phyloP scores from a whole-genome alignment of 2,329 filamentous ascomycete species.

The Diaporthe sp. region DNA sequence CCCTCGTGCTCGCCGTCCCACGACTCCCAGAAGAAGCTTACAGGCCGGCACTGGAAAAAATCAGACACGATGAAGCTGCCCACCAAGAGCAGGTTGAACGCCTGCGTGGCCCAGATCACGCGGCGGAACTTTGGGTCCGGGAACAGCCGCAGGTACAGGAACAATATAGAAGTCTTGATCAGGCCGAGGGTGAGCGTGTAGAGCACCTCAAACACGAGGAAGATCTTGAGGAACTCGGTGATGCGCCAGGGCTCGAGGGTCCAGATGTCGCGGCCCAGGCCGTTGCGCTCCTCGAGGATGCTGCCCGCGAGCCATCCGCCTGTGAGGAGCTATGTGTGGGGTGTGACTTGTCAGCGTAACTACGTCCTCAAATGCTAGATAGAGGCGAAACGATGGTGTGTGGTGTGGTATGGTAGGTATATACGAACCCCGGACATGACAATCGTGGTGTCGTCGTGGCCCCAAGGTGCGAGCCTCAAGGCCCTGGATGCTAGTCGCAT shows the following conservation, averaged over 20 bases:
- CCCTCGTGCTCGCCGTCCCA: constrained; percentile 35
- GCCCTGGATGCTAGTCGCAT: constrained; percentile 15
- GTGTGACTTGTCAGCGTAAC: background rate
- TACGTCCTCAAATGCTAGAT: background rate
- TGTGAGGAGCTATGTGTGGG: background rate
- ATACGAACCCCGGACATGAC: background rate
- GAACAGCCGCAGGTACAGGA: constrained; percentile 26
- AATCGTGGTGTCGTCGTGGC: constrained; percentile 23
- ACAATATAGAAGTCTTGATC: constrained; percentile 24
- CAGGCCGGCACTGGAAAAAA: constrained; percentile 33
- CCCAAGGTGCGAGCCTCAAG: background rate
- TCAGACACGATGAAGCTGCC: constrained; percentile 32
- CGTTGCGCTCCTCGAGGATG: constrained; percentile 48
- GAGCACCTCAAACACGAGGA: constrained; percentile 42
- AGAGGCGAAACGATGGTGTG: too few relatives aligned
- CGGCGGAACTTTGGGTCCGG: constrained; percentile 3
- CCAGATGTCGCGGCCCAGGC: constrained; percentile 36
- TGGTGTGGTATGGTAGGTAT: background rate
- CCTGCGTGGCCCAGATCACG: constrained; percentile 26
- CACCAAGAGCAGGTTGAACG: constrained; percentile 27
- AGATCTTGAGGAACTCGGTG: constrained; percentile 26
- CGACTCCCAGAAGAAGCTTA: constrained; percentile 33
- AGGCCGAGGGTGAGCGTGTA: constrained; percentile 9
- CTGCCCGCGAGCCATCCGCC: background rate
- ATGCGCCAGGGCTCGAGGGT: constrained; percentile 34